Percentiles rank a stretch among this genome's conserved stretches.
phyloP scores from a whole-genome alignment of 176 grass and related monocot genomes.

The Puya raimondii region DNA sequence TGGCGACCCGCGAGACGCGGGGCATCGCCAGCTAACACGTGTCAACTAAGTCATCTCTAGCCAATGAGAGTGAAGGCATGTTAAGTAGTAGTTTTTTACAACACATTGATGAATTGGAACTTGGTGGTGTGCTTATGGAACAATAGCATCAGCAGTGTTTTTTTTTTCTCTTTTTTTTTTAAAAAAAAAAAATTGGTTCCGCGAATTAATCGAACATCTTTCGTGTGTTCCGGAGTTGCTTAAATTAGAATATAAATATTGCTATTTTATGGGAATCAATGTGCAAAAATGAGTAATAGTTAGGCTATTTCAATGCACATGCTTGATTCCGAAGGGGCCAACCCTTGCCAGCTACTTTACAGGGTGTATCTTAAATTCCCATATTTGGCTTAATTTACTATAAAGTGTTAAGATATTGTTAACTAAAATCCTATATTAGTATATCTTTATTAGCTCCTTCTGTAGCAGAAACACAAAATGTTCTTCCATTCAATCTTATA shows the following conservation, averaged over 20 bases:
- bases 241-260: background rate
- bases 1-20: background rate
- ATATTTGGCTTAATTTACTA: too few relatives aligned
- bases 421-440: too few relatives aligned
- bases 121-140: background rate
- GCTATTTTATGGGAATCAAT: too few relatives aligned
- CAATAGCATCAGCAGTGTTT: background rate
- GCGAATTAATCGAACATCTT: constrained; percentile 1
- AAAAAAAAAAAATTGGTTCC: background rate
- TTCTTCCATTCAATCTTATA: too few relatives aligned
- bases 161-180: background rate
- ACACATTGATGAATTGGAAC: background rate
- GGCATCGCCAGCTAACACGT: constrained; percentile 3
- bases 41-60: background rate
- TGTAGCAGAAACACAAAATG: too few relatives aligned
- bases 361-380: too few relatives aligned
- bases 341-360: too few relatives aligned
- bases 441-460: too few relatives aligned
- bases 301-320: too few relatives aligned
- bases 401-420: too few relatives aligned
- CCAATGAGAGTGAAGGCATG: background rate
- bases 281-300: too few relatives aligned
- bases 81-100: background rate
- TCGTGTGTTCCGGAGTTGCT: background rate
- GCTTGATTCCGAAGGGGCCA: too few relatives aligned